A percentile compares a stretch with the other conserved stretches of the same genome.
These are phyloP conservation scores for Cryomyces minteri DNA, from an alignment of 495 filamentous ascomycete genomes.

Conservation along the genomic window DNA sequence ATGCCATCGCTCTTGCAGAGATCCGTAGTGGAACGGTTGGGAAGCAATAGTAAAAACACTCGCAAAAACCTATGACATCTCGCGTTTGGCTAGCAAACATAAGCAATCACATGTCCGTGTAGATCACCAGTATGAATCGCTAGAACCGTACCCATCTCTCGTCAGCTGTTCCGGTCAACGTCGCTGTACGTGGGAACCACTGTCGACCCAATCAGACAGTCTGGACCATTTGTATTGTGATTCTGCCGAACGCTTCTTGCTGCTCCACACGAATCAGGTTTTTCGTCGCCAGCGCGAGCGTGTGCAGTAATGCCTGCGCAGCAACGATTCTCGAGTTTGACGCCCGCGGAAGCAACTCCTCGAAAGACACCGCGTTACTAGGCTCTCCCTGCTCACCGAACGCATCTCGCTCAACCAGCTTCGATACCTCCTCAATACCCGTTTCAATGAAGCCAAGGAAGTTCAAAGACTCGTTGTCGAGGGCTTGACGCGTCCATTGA, in stretches of 20 bases:
- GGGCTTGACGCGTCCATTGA: constrained; percentile 26
- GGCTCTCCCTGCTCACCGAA: constrained; percentile 18
- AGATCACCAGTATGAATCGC: too few species aligned
- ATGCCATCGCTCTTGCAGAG: too few species aligned
- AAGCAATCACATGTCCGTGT: too few species aligned
- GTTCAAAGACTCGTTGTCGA: constrained; percentile 38
- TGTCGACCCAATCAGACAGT: too few species aligned
- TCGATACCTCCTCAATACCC: constrained; percentile 14
- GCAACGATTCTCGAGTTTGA: constrained; percentile 39
- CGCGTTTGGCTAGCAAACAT: too few species aligned
- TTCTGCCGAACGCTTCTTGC: constrained; percentile 21
- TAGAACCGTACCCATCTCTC: too few species aligned
- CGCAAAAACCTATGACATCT: too few species aligned
- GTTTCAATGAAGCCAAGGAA: constrained; percentile 41
- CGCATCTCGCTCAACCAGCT: constrained; percentile 19
- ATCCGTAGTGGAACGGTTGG: too few species aligned
- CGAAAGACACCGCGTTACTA: constrained; percentile 31
- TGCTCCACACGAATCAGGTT: constrained; percentile 36
- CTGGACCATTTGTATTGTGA: too few species aligned
- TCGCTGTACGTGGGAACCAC: too few species aligned
- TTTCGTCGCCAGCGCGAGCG: constrained; percentile 51
- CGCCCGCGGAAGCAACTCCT: constrained; percentile 35
- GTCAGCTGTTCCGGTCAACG: too few species aligned
- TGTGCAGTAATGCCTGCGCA: constrained; percentile 56
- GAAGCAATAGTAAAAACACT: too few species aligned